A percentile compares a stretch with the other conserved stretches of the same genome.
phyloP scores from a whole-genome alignment of 2,329 filamentous ascomycete genomes.

The Cryphonectria radicalis region DNA sequence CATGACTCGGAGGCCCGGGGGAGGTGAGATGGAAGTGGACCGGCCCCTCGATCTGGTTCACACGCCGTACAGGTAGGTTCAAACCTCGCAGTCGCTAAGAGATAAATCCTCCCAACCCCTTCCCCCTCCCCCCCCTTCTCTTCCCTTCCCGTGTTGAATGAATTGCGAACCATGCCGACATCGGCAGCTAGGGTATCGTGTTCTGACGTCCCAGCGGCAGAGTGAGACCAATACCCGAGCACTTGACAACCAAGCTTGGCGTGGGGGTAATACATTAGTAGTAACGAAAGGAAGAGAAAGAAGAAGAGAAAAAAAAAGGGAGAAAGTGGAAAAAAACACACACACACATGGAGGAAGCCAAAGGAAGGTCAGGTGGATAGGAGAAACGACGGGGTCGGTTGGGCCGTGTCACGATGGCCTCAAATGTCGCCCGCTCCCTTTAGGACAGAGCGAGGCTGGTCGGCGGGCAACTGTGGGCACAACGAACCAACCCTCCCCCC shows the following conservation, averaged over 20 bases:
- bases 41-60: neutral
- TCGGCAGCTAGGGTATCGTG: neutral
- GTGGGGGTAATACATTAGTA: neutral
- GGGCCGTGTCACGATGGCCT: neutral
- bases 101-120: too few relatives aligned
- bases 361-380: neutral
- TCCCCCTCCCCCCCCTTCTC: too few relatives aligned
- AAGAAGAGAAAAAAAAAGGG: neutral
- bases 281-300: neutral
- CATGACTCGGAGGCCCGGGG: neutral
- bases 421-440: neutral
- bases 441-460: neutral
- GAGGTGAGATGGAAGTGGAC: neutral
- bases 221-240: neutral
- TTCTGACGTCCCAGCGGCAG: too few relatives aligned
- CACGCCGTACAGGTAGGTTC: neutral
- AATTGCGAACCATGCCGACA: neutral
- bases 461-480: neutral
- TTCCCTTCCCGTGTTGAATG: neutral
- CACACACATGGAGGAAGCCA: neutral
- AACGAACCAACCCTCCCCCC: neutral
- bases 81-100: neutral
- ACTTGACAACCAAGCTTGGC: neutral
- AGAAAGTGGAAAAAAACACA: neutral
- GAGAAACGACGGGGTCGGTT: slow-evolving; percentile 35